A percentile compares a stretch with the other conserved stretches of the same genome.
Evolutionary conservation across 106 monocot genomes (phyloP).

Genomic region (Vanilla planifolia): DNA sequence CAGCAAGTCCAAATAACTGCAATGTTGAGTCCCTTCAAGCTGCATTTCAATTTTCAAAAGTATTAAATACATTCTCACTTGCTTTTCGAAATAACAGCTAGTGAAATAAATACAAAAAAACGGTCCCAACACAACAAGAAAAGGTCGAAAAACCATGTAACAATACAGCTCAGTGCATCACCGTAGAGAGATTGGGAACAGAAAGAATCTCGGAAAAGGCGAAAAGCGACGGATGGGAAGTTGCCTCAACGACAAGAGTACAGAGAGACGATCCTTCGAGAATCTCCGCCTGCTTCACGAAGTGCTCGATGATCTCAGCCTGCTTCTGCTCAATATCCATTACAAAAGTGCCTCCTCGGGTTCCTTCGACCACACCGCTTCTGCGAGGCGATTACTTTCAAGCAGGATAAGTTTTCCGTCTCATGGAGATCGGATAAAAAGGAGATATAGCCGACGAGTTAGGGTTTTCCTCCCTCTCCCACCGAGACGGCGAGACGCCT

Average conservation of each 20-base stretch:
- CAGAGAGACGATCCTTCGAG: constrained; percentile 35
- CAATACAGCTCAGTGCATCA: constrained; percentile 8
- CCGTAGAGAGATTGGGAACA: constrained; percentile 58
- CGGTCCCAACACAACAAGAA: neutral
- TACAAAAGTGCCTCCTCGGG: neutral
- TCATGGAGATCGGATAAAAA: too few relatives aligned
- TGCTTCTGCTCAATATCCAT: constrained; percentile 96
- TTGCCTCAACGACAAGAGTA: constrained; percentile 65
- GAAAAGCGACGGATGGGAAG: constrained; percentile 90
- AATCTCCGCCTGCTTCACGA: constrained; percentile 36
- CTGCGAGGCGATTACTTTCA: neutral
- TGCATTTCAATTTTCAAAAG: constrained; percentile 27
- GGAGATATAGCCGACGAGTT: too few relatives aligned
- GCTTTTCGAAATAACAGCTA: too few relatives aligned
- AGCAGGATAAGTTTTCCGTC: too few relatives aligned
- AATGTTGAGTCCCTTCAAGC: constrained; percentile 65
- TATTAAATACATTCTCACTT: neutral
- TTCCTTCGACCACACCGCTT: constrained; percentile 4
- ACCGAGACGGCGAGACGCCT: too few relatives aligned
- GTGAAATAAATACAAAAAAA: too few relatives aligned
- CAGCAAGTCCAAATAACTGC: constrained; percentile 53
- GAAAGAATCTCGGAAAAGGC: constrained; percentile 97
- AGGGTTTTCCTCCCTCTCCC: too few relatives aligned
- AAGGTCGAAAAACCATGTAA: neutral
- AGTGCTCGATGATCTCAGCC: constrained; percentile 77